Conservation (phyloP, 1,284 basidiomycete genomes). For the Gymnopus androsaceus region DNA sequence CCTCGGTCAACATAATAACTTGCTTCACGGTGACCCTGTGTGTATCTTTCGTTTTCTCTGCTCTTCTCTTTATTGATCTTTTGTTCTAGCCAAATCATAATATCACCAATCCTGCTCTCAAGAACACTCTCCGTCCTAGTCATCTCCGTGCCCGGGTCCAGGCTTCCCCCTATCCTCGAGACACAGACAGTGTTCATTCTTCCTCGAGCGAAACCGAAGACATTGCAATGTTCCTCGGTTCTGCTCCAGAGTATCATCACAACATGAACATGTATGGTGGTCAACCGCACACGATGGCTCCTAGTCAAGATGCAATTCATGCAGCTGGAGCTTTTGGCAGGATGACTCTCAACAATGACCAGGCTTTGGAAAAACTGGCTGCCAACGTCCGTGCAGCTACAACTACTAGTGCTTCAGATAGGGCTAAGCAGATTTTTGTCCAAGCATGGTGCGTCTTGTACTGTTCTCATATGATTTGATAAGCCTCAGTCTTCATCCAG, state of each 20-base stretch:
- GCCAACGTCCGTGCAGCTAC: slow-evolving; percentile 85
- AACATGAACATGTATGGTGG: slow-evolving; percentile 49
- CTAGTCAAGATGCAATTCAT: slow-evolving; percentile 65
- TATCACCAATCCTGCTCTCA: slow-evolving; percentile 67
- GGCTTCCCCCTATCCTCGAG: slow-evolving; percentile 79
- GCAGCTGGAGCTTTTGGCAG: slow-evolving; percentile 69
- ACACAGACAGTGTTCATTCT: slow-evolving; percentile 81
- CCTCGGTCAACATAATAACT: slow-evolving; percentile 37
- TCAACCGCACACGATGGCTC: slow-evolving; percentile 47
- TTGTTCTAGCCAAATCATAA: slow-evolving; percentile 74
- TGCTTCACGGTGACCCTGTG: slow-evolving; percentile 47
- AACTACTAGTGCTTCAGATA: slow-evolving; percentile 83
- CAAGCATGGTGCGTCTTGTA: slow-evolving; percentile 72
- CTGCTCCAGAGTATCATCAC: slow-evolving; percentile 62
- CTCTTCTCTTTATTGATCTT: slow-evolving; percentile 42
- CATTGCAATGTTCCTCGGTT: slow-evolving; percentile 71
- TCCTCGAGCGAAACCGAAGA: slow-evolving; percentile 85
- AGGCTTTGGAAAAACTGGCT: slow-evolving; percentile 81
- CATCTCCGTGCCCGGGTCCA: slow-evolving; percentile 77
- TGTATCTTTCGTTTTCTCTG: slow-evolving; percentile 24
- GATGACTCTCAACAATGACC: slow-evolving; percentile 72
- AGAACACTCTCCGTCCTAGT: slow-evolving; percentile 69
- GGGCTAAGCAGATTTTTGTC: slow-evolving; percentile 88
- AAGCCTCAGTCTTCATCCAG: slow-evolving; percentile 38
- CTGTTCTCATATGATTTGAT: slow-evolving; percentile 23